Evolutionary conservation across 2,329 filamentous ascomycete genomes (phyloP).

Genomic region (Trichoderma hamatum): DNA sequence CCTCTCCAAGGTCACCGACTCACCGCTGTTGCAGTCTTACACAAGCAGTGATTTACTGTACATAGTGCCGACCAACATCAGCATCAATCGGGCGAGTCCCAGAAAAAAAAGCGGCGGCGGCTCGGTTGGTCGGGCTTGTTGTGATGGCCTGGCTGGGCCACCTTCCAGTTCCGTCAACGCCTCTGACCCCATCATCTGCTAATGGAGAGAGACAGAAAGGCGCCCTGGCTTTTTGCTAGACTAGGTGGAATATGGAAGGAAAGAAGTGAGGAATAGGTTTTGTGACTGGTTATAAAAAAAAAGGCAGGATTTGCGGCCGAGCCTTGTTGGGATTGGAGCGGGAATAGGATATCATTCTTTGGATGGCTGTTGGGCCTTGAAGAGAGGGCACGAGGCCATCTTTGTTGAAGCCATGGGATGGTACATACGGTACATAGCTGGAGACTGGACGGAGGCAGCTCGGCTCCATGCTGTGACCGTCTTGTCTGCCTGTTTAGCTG

Average conservation of each 20-base stretch:
- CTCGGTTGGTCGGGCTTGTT: neutral
- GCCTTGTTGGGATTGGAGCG: slow-evolving; percentile 9
- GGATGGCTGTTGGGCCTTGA: neutral
- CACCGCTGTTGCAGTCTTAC: slow-evolving; percentile 1
- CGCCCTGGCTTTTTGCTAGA: neutral
- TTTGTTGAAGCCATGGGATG: neutral
- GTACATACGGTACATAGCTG: neutral
- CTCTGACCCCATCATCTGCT: neutral
- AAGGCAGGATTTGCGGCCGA: neutral
- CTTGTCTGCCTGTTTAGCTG: neutral
- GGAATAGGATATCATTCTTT: neutral
- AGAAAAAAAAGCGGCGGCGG: neutral
- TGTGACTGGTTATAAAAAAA: slow-evolving; percentile 15
- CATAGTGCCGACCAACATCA: neutral
- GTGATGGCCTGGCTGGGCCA: neutral
- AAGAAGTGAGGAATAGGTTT: neutral
- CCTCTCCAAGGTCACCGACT: neutral
- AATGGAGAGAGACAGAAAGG: neutral
- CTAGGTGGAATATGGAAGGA: neutral
- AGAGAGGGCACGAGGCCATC: neutral
- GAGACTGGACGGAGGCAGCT: neutral
- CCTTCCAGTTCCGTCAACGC: slow-evolving; percentile 14
- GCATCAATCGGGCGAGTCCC: neutral
- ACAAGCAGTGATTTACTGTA: neutral
- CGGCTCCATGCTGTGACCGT: neutral